Conservation (phyloP, 2,329 filamentous ascomycete genomes). For the Calonectria honghensis region DNA sequence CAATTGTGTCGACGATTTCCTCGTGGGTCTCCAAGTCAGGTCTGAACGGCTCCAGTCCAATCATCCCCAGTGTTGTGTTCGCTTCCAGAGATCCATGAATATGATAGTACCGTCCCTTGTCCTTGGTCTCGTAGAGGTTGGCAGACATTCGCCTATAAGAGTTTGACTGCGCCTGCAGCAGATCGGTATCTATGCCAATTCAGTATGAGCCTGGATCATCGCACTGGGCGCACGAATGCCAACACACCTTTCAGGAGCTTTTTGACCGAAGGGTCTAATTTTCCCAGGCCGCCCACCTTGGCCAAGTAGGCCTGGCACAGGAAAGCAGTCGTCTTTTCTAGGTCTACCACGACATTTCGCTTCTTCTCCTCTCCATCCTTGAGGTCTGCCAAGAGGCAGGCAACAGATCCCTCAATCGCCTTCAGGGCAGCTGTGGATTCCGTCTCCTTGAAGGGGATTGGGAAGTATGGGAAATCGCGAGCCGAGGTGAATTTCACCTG, state of each 20-base stretch:
- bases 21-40: conserved; percentile 77
- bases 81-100: conserved; percentile 85
- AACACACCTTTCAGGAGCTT: conserved; percentile 55
- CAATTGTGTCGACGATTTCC: conserved; percentile 76
- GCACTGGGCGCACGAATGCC: neutral
- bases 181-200: conserved; percentile 77
- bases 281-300: conserved; percentile 61
- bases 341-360: conserved; percentile 56
- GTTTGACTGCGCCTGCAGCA: conserved; percentile 81
- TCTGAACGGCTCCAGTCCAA: conserved; percentile 77
- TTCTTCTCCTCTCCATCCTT: conserved; percentile 41
- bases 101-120: conserved; percentile 81
- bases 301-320: conserved; percentile 62
- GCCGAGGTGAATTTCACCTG: conserved; percentile 59
- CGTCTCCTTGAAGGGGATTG: conserved; percentile 69
- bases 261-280: conserved; percentile 60
- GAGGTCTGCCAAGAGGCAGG: conserved; percentile 57
- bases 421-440: conserved; percentile 66
- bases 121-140: conserved; percentile 81
- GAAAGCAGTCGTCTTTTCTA: conserved; percentile 66
- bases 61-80: conserved; percentile 80
- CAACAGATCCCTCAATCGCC: conserved; percentile 63
- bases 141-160: conserved; percentile 83
- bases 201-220: conserved; percentile 24
- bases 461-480: conserved; percentile 65